phyloP scores from a whole-genome alignment of 305 asterid genomes.

The Fraxinus paxiana region DNA sequence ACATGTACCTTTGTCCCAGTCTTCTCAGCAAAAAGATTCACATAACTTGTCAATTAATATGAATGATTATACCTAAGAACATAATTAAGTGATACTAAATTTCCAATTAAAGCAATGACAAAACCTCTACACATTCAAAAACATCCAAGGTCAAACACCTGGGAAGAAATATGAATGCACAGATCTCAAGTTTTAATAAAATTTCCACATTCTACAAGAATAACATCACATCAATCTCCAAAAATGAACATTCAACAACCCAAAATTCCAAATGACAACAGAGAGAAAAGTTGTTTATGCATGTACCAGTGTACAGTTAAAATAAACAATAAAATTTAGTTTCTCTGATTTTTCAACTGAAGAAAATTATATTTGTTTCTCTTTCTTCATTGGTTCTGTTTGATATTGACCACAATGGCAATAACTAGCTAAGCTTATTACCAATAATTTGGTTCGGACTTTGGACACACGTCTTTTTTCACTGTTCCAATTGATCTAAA shows the following conservation, averaged over 20 bases:
- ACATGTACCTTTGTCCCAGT: neutral
- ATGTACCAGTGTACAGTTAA: neutral
- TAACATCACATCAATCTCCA: neutral
- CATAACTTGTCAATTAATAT: neutral
- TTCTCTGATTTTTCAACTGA: neutral
- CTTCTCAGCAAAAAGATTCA: neutral
- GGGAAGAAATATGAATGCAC: neutral
- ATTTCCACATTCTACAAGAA: constrained; percentile 12
- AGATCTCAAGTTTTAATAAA: constrained; percentile 8
- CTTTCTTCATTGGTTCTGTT: neutral
- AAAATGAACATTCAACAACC: neutral
- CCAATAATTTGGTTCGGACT: neutral
- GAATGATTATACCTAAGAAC: neutral
- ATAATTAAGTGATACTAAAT: neutral
- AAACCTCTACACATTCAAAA: neutral
- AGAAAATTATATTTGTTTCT: neutral
- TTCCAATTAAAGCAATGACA: neutral
- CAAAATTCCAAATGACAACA: neutral
- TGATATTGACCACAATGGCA: neutral
- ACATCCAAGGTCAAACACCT: neutral
- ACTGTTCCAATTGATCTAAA: neutral
- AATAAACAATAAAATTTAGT: neutral
- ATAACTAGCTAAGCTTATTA: neutral
- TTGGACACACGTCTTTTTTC: neutral
- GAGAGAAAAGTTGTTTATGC: neutral